Evolutionary conservation across 805 yeast genomes (phyloP), one percentile per base, ranked within the genome.

Genomic region (Metschnikowia similis): DNA sequence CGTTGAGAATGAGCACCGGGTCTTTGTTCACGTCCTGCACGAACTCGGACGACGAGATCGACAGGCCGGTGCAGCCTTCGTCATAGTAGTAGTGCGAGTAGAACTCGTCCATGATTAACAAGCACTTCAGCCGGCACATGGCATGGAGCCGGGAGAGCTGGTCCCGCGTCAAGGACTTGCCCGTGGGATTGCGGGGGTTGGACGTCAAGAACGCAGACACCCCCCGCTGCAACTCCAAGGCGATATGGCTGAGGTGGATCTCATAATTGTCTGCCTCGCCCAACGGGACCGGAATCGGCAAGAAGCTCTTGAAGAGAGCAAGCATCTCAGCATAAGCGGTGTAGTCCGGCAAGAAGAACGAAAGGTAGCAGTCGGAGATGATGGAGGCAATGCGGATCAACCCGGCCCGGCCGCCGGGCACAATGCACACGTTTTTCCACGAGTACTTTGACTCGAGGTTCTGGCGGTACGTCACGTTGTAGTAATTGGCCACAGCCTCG

Each of bases 311-410:
- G 67, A 81, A 81, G 43, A 81, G 69, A 11, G 83, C 77, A 58
- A 81, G 67, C 85, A 81, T 81, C 60, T 81, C 85, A 17, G 85
- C 83, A 56, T 81, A 81, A 6, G 85, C 85, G 13, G 85, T 81
- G 57, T 81, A 81, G 60, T 81, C 85, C 4, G 85, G 85, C 53
- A 81, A 67, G 62, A 81, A 81, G 63, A 81, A 81, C 27, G 83
- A 76, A 43, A 81, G 63, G 60, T 81, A 81, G 57, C 84, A 80
- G 63, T 81, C 84, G 48, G 77, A 71, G 48, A 81, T 70, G 50
- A 81, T 79, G 13, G 85, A 79, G 14, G 85, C 85, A 53, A 81
- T 81, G 61, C 85, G 73, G 5, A 82, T 81, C 53, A 81, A 65
- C 0, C 85, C 85, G 21, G 84, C 83, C 56, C 85, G 67, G 2